These are phyloP conservation scores for Ganoderma sp. DNA, from an alignment of 1,284 basidiomycete species.

Conservation along the genomic window DNA sequence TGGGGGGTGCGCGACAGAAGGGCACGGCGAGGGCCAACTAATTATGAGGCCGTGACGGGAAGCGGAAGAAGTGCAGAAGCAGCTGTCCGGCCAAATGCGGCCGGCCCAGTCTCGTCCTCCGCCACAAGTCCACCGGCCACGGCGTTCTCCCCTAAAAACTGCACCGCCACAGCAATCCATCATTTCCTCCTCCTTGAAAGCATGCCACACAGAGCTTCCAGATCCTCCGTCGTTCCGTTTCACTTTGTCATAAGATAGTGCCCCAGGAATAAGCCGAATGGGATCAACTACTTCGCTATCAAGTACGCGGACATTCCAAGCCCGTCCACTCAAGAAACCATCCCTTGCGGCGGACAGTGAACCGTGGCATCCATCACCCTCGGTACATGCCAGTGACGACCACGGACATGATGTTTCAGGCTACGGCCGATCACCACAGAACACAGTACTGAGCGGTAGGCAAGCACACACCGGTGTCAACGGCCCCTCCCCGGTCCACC, in stretches of 20 bases:
- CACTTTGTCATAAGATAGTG: background rate
- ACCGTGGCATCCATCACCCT: conserved; percentile 1
- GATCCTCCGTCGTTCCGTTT: background rate
- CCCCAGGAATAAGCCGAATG: background rate
- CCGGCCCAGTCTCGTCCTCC: background rate
- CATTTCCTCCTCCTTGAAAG: background rate
- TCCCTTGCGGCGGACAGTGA: background rate
- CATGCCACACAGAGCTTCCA: background rate
- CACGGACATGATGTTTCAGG: background rate
- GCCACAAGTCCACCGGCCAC: background rate
- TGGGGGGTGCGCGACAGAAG: conserved; percentile 25
- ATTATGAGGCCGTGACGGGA: conserved; percentile 24
- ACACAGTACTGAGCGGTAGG: background rate
- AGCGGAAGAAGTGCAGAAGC: conserved; percentile 19
- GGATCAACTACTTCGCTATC: background rate
- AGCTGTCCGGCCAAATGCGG: conserved; percentile 5
- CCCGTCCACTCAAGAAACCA: background rate
- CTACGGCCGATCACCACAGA: background rate
- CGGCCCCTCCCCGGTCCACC: background rate
- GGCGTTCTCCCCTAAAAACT: background rate
- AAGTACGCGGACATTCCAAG: background rate
- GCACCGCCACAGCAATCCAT: background rate
- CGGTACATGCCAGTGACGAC: background rate
- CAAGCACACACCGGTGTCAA: background rate
- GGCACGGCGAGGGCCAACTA: conserved; percentile 7